These are phyloP conservation scores for Cyclaneusma minus DNA, from an alignment of 2,329 filamentous ascomycete genomes.

Conservation along the genomic window DNA sequence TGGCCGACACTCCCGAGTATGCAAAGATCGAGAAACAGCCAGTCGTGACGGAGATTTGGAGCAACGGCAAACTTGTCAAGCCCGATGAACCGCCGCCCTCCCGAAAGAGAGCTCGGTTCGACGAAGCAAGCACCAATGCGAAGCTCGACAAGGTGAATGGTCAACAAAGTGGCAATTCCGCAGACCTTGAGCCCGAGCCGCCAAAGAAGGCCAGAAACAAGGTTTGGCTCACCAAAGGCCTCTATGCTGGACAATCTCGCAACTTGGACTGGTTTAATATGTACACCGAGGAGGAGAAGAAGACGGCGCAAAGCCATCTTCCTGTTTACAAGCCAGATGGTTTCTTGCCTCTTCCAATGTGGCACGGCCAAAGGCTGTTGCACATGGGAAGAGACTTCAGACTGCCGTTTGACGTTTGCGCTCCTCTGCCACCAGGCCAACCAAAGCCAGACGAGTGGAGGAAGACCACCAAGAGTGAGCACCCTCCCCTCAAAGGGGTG, in stretches of 20 bases:
- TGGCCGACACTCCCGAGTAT: constrained; percentile 49
- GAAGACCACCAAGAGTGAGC: constrained; percentile 78
- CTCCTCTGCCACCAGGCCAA: constrained; percentile 69
- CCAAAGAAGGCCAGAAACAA: constrained; percentile 33
- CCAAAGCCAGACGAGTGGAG: constrained; percentile 89
- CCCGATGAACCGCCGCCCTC: constrained; percentile 21
- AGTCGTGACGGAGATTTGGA: constrained; percentile 44
- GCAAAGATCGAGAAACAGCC: constrained; percentile 41
- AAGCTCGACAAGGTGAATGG: neutral
- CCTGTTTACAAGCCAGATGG: constrained; percentile 35
- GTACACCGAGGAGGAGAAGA: constrained; percentile 26
- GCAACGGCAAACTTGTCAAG: constrained; percentile 45
- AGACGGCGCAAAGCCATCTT: constrained; percentile 30
- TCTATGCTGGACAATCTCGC: constrained; percentile 63
- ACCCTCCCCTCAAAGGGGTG: constrained; percentile 1
- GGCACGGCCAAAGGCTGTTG: constrained; percentile 55
- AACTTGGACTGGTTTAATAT: constrained; percentile 13
- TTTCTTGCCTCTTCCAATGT: constrained; percentile 62
- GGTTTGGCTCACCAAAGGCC: constrained; percentile 65
- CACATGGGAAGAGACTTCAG: constrained; percentile 69
- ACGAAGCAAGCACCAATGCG: neutral
- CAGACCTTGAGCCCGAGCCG: constrained; percentile 20
- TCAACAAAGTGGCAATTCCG: too few relatives aligned
- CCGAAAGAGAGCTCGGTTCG: constrained; percentile 19
- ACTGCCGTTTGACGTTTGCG: constrained; percentile 79